These are phyloP conservation scores for Thalia dealbata DNA, from an alignment of 176 grass and related monocot genomes.

Conservation along the genomic window DNA sequence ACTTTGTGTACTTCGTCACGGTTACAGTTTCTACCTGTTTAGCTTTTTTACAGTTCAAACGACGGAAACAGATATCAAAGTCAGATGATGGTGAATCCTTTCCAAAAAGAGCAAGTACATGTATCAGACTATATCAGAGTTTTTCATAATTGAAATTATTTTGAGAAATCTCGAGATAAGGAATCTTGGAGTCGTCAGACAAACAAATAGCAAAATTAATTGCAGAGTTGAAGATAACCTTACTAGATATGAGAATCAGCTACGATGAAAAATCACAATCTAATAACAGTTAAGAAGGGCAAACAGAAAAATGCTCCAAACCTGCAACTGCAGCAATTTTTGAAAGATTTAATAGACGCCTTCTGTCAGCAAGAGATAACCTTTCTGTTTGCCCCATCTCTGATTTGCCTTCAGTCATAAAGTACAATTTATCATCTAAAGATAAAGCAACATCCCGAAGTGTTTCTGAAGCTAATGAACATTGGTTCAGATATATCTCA, in stretches of 20 bases:
- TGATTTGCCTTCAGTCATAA: constrained; percentile 20
- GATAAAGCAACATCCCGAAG: constrained; percentile 58
- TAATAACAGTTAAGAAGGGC: not conserved
- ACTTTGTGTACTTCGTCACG: no score
- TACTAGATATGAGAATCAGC: not conserved
- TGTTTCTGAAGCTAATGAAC: constrained; percentile 65
- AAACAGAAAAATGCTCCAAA: constrained; percentile 20
- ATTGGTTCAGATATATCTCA: constrained; percentile 75
- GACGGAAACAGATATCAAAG: no score
- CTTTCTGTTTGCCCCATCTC: constrained; percentile 32
- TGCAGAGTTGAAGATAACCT: not conserved
- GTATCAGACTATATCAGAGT: no score
- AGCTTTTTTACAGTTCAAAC: no score
- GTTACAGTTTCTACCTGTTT: no score
- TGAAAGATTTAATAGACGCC: constrained; percentile 76
- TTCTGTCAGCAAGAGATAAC: constrained; percentile 63
- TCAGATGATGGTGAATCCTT: no score
- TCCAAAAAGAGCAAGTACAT: no score
- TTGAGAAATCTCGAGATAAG: no score
- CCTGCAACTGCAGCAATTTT: constrained; percentile 92
- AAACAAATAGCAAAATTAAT: not conserved
- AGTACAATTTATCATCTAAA: constrained; percentile 4
- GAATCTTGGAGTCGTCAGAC: no score
- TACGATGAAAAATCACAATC: not conserved
- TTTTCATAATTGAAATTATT: not conserved